Evolutionary conservation across 2,329 filamentous ascomycete species (phyloP), one percentile per base, ranked within the genome.

Genomic region (Ophiostoma tasmaniense): DNA sequence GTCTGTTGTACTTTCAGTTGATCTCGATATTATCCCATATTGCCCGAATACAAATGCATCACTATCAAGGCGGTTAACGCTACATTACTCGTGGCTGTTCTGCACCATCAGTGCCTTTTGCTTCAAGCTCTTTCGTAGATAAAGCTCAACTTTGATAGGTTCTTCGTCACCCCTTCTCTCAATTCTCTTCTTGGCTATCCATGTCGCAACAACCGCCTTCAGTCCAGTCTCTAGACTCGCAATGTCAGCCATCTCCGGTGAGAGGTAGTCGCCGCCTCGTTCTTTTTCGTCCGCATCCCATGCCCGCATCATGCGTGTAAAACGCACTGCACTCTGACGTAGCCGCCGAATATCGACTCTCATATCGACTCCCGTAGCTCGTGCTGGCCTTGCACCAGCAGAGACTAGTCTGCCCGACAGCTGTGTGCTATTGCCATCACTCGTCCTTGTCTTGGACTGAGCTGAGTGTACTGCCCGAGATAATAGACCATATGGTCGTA

Each of bases 111-210:
- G 42, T 13, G 55, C 52, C 68, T 68, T 69, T 35, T 52, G 61
- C 66, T 67, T 71, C 22, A 73, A 33, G 20, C 69, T 67, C 30
- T 66, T 70, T 4, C 67, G n/a, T 20, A 72, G 52, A 45, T 72
- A 71, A 5, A 72, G 64, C 52, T 72, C 71, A 7, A 72, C 66
- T 35, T 71, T 37, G 3, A 69, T 62, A 11, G 65, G 30, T 45
- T 66, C 65, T 35, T n/a, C 59, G 6, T 25, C 50, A 6, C 17
- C 45, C 2, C 52, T 66, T 35, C 25, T 37, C 33, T n/a, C 62
- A 2, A 52, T 13, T 30, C n/a, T 66, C 7, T 20, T 67, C 33
- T 25, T 69, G 5, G 52, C 64, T 67, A 72, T 35, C 72, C 71
- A 73, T 20, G 55, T 25, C 2, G 69, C 39, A 30, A 70, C 55